Evolutionary conservation across 2,329 filamentous ascomycete genomes (phyloP), one percentile per base, ranked within the genome.

Genomic region (Cryphonectria japonica): DNA sequence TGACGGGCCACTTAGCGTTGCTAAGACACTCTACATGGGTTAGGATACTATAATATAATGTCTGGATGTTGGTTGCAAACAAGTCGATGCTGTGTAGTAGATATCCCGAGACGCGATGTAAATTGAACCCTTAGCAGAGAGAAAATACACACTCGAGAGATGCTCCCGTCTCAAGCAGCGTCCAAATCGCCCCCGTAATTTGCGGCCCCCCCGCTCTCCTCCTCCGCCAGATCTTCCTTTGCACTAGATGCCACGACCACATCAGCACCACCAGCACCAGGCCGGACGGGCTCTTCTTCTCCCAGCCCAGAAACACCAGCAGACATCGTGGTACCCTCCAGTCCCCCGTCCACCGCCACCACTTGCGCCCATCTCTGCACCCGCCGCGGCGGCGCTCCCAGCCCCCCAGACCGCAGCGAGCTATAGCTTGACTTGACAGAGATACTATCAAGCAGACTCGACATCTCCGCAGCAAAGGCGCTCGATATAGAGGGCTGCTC

Each of bases 351-450:
- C 14, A 39, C 16, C 37, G 60, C 19, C 60, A 62, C 39, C 34
- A 22, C 37, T 11, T 39, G 29, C 63, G 29, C 16, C 41, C 43
- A 16, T 19, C 26, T n/a, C 41, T 34, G 39, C 7, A 14, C 41
- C 16, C 63, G 61, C 19, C 34, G 63, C 13, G 63, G 63, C 43
- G 43, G 63, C 4, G 32, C 63, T 16, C 41, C 14, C 41, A 65
- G 16, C 2, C 63, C 63, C 2, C 63, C 63, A 8, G 59, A 57
- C 11, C 67, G 67, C 46, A 69, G 67, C 34, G 67, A 69, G 46
- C 67, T 69, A 34, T 63, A 62, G 60, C 67, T 69, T 7, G 67
- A 69, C 60, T 69, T 69, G 67, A 69, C 19, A 0, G 67, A 69
- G 60, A 69, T 64, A 26, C 67, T 69, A n/a, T 64, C 67, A n/a